Base-by-base conservation (phyloP, 2,329 filamentous ascomycete genomes). In the Pseudonectria buxi region DNA sequence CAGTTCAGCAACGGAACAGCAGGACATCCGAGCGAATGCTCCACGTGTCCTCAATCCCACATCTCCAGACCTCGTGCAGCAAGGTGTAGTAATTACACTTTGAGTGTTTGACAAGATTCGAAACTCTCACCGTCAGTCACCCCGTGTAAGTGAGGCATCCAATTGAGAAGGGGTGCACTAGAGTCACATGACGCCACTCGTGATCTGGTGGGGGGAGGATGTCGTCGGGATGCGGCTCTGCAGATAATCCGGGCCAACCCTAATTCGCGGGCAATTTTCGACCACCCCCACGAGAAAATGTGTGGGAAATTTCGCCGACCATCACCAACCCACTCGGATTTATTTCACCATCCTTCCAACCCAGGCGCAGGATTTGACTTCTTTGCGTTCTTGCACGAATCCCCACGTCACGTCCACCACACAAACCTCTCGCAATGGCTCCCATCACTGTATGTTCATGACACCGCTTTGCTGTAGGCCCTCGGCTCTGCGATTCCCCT, bases 381-480 rank as follows among this genome's bases (percentile, higher is more conserved):
- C 71, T 75, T 75, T 75, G 71, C 71, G 71, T 69, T 61, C 62
- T 61, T 49, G 5, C 18, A 22, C 18, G 18, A 22, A 22, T 22
- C 50, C 55, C 44, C 51, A 61, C 54, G 50, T n/a, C n/a, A n/a
- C n/a, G 36, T 47, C 41, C 44, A 27, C 43, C 33, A 40, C 38
- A 58, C 61, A 67, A 56, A 43, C 40, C 45, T 49, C 37, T 66
- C 69, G 74, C 68, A 85, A 95, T 95, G 87, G 84, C 83, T 80
- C 77, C 83, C 69, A 74, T 74, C 70, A 76, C 83, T 72, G 89
- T 95, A 95, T 72, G 88, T 94, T 78, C 68, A 63, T 68, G 65
- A 71, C 76, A 83, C 67, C 71, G 88, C 88, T 95, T 94, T 95
- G 88, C 88, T 95, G 87, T 85, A 86, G 78, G 81, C 73, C 63